Evolutionary conservation across 2,329 filamentous ascomycete species (phyloP).

Genomic region (Tolypocladium paradoxum): DNA sequence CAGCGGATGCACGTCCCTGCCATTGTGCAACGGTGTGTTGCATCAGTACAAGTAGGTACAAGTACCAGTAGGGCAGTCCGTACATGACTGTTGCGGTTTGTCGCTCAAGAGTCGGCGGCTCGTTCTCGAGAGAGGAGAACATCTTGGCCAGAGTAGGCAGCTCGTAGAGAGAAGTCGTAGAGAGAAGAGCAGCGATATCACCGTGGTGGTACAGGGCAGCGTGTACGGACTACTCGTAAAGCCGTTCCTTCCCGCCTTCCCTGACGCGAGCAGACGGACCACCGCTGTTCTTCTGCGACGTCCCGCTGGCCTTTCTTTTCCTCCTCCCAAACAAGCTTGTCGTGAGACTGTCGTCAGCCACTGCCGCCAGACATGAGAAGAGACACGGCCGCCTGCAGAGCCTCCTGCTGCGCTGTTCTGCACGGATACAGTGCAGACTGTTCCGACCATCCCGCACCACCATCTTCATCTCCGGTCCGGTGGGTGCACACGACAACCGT

Average conservation of each 20-base stretch:
- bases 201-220: too few species aligned
- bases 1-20: background rate
- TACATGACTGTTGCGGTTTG: background rate
- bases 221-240: too few species aligned
- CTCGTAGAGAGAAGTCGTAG: too few species aligned
- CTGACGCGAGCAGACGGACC: too few species aligned
- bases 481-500: background rate
- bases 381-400: background rate
- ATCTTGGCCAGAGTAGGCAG: too few species aligned
- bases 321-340: too few species aligned
- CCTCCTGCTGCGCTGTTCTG: background rate
- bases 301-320: background rate
- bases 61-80: too few species aligned
- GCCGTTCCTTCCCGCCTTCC: too few species aligned
- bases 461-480: too few species aligned
- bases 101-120: background rate
- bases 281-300: background rate
- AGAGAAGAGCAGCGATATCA: background rate
- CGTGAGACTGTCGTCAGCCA: background rate
- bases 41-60: too few species aligned
- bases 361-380: background rate
- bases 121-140: background rate
- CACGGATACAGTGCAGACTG: too few species aligned
- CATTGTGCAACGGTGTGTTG: background rate
- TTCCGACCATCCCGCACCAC: too few species aligned